Evolutionary conservation across 441 rosid species (phyloP).

Genomic region (Pelargonium fulgidum): DNA sequence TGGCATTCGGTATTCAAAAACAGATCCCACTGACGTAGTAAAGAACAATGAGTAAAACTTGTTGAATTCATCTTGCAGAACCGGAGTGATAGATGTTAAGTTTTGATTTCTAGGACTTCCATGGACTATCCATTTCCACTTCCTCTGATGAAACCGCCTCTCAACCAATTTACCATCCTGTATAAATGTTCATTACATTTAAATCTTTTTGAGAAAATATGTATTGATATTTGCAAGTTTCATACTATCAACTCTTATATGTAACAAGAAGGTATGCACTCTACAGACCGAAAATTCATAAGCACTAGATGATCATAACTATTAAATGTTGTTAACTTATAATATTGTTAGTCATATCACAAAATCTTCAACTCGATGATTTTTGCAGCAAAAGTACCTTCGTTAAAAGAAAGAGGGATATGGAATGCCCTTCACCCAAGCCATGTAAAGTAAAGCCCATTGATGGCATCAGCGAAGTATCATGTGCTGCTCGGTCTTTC

Average conservation of each 20-base stretch:
- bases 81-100: conserved; percentile 47
- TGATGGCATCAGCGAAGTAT: conserved; percentile 35
- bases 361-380: too few species aligned
- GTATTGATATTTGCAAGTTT: neutral
- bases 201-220: too few species aligned
- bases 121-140: conserved; percentile 67
- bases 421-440: conserved; percentile 38
- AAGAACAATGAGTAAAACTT: conserved; percentile 37
- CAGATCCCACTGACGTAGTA: conserved; percentile 44
- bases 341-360: too few species aligned
- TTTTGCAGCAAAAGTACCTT: conserved; percentile 35
- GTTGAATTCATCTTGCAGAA: conserved; percentile 40
- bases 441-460: conserved; percentile 39
- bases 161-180: conserved; percentile 54
- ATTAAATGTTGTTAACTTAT: neutral
- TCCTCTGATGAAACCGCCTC: conserved; percentile 47
- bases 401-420: conserved; percentile 55
- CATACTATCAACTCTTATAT: neutral
- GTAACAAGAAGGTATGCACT: too few species aligned
- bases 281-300: neutral
- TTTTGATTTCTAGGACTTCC: conserved; percentile 46
- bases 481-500: conserved; percentile 34
- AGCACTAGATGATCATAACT: neutral
- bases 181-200: neutral
- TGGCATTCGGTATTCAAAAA: conserved; percentile 40